A percentile compares a stretch with the other conserved stretches of the same genome.
Conservation (phyloP, 129 eudicot species). For the Apium graveolens region DNA sequence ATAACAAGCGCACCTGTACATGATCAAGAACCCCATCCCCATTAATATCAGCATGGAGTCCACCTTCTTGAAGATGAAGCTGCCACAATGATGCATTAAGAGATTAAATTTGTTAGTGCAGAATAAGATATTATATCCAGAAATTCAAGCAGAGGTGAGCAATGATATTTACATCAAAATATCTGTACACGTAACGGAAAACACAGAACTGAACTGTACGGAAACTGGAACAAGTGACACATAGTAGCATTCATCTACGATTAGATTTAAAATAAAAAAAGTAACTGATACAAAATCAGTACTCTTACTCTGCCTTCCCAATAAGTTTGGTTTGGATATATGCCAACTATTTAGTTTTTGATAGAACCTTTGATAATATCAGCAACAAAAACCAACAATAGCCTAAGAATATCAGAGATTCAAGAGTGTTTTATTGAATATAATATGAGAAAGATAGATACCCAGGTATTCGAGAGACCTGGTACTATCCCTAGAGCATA, state of each 20-base stretch:
- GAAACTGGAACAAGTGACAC: not conserved
- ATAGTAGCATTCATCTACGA: not conserved
- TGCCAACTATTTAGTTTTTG: not conserved
- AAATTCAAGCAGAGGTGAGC: not conserved
- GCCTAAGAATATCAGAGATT: too few relatives aligned
- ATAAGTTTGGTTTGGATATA: too few relatives aligned
- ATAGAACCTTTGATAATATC: too few relatives aligned
- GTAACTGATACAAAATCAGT: not conserved
- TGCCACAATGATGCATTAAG: constrained; percentile 14
- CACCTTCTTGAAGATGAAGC: constrained; percentile 99
- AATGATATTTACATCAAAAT: not conserved
- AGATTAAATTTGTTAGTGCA: not conserved
- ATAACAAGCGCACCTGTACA: constrained; percentile 61
- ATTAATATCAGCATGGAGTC: constrained; percentile 95
- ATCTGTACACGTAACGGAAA: not conserved
- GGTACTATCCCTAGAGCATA: not conserved
- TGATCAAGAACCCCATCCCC: constrained; percentile 99
- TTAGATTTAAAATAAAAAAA: not conserved
- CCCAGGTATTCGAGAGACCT: not conserved
- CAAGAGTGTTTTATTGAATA: too few relatives aligned
- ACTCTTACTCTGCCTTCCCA: not conserved
- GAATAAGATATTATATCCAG: not conserved
- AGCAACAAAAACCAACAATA: too few relatives aligned
- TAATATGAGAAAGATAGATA: too few relatives aligned
- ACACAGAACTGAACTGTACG: not conserved